phyloP scores from a whole-genome alignment of 345 rosid species.

The Aethionema arabicum region DNA sequence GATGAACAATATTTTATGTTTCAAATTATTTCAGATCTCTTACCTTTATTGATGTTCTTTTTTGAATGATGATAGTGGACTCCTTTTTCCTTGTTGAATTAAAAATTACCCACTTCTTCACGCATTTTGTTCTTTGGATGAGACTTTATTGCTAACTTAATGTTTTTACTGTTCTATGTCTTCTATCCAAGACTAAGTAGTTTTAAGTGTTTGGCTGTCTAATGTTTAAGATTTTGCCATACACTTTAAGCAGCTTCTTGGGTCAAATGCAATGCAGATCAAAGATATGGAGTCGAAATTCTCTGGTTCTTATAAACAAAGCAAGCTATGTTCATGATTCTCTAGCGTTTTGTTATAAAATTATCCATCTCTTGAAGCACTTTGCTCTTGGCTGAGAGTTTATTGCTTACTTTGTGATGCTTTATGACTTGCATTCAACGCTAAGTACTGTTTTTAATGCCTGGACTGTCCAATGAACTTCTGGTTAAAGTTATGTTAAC shows the following conservation, averaged over 20 bases:
- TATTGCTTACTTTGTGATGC: too few species aligned
- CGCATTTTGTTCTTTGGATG: constrained; percentile 22
- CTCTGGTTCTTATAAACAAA: too few species aligned
- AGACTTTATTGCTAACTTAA: constrained; percentile 19
- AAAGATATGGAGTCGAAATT: too few species aligned
- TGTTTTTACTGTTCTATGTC: constrained; percentile 30
- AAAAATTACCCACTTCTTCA: constrained; percentile 25
- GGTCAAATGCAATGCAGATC: too few species aligned
- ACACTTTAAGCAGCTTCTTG: too few species aligned
- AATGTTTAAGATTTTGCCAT: constrained; percentile 23
- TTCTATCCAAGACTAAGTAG: constrained; percentile 13
- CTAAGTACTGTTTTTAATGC: not conserved
- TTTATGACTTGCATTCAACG: too few species aligned
- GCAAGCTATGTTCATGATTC: too few species aligned
- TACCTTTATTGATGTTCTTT: constrained; percentile 36
- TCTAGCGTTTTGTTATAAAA: too few species aligned
- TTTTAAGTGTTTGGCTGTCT: not conserved
- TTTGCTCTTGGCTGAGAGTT: too few species aligned
- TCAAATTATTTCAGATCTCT: constrained; percentile 34
- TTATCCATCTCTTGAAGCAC: too few species aligned
- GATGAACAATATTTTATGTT: constrained; percentile 35
- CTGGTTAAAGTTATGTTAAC: not conserved
- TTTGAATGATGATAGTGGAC: constrained; percentile 32
- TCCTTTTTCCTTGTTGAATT: constrained; percentile 30
- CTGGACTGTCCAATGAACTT: not conserved